Percentiles rank a stretch among this genome's conserved stretches.
Conservation (phyloP, 352 stramenopile species). For the Phytophthora citricola region DNA sequence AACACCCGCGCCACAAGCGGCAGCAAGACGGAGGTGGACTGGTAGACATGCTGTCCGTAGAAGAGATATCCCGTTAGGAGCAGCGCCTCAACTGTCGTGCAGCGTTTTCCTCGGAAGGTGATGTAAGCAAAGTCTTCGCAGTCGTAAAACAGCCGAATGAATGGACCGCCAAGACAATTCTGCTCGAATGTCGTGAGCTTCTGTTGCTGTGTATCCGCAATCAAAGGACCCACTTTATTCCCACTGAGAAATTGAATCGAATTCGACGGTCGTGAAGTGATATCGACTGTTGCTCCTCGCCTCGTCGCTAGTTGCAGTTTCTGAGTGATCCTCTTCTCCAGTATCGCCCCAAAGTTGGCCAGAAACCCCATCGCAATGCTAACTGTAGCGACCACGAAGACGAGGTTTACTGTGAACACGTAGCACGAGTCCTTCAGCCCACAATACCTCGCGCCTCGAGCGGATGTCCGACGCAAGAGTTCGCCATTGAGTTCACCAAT, state of each 20-base stretch:
- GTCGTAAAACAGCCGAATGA: constrained; percentile 6
- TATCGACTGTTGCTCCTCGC: neutral
- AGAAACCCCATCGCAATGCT: neutral
- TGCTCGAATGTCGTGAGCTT: neutral
- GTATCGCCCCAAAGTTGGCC: constrained; percentile 2
- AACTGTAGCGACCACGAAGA: neutral
- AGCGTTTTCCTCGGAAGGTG: constrained; percentile 5
- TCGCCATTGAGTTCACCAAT: constrained; percentile 1
- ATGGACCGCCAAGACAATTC: constrained; percentile 2
- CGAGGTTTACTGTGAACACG: neutral
- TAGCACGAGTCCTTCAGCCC: neutral
- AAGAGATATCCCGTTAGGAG: constrained; percentile 26
- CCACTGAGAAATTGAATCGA: neutral
- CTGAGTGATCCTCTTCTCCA: neutral
- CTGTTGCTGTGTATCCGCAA: neutral
- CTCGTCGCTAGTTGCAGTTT: constrained; percentile 3
- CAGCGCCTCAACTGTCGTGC: constrained; percentile 27
- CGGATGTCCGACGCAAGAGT: neutral
- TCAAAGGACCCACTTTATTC: neutral
- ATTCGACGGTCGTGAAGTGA: constrained; percentile 1
- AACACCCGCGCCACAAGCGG: constrained; percentile 21
- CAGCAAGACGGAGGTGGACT: constrained; percentile 21
- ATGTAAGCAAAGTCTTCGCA: constrained; percentile 32
- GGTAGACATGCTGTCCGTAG: constrained; percentile 25
- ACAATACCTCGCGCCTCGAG: neutral